phyloP scores from a whole-genome alignment of 78 protist genomes.

The Diacronema lutheri region DNA sequence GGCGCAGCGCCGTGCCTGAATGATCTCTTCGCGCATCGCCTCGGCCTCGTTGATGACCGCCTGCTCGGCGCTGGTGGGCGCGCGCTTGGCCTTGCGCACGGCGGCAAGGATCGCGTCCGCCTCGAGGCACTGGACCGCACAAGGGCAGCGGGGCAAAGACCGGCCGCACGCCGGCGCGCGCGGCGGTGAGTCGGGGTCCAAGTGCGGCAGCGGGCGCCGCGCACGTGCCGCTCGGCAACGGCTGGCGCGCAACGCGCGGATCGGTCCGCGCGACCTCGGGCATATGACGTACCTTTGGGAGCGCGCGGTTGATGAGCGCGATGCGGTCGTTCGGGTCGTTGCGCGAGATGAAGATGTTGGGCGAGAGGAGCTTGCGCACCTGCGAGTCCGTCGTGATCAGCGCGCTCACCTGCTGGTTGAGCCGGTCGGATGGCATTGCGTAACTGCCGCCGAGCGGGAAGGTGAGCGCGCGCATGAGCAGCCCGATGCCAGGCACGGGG shows the following conservation, averaged over 20 bases:
- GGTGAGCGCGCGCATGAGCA: constrained; percentile 23
- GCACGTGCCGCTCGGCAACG: too few relatives aligned
- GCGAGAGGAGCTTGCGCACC: constrained; percentile 14
- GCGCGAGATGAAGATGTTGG: constrained; percentile 16
- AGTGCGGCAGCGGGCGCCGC: constrained; percentile 13
- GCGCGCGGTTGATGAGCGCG: not conserved
- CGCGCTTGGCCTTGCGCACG: constrained; percentile 15
- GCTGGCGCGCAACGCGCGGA: too few relatives aligned
- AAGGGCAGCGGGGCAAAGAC: too few relatives aligned
- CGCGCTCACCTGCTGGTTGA: not conserved
- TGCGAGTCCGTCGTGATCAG: constrained; percentile 28
- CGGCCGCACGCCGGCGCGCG: too few relatives aligned
- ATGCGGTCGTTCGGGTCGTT: not conserved
- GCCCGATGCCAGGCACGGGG: constrained; percentile 32
- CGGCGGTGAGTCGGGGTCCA: too few relatives aligned
- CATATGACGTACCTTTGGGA: not conserved
- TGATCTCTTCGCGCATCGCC: constrained; percentile 31
- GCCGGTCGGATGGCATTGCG: constrained; percentile 16
- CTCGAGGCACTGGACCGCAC: constrained; percentile 1
- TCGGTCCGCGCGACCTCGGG: too few relatives aligned
- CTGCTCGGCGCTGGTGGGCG: constrained; percentile 16
- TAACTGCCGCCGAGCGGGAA: constrained; percentile 47
- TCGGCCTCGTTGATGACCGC: constrained; percentile 1
- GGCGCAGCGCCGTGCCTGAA: constrained; percentile 18
- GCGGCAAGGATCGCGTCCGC: constrained; percentile 11